Evolutionary conservation across 2,329 filamentous ascomycete genomes (phyloP), one percentile per base, ranked within the genome.

Genomic region (Fusarium sororula): DNA sequence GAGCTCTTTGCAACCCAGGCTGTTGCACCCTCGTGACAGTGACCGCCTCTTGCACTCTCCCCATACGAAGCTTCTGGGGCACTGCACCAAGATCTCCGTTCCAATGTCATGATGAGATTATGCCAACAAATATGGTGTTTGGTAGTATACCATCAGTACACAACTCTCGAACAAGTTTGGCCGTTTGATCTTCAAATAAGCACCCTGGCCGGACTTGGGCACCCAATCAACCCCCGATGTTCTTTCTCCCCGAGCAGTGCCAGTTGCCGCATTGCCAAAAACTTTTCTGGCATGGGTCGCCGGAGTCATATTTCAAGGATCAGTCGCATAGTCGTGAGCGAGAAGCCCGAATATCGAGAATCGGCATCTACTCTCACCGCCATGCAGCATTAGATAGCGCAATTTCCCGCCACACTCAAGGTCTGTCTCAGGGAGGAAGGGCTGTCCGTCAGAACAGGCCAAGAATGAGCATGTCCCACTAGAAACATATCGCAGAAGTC

Each of bases 311-410:
- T 41, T 30, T 37, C 41, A 39, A 59, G 35, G 24, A 26, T 44
- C 42, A 56, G 32, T 35, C 30, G 26, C 37, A 47, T 26, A 39
- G 30, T 50, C n/a, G 30, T 22, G 45, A 48, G 37, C 30, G 26
- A 35, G 44, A 35, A 50, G 35, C 32, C 41, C 26, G 22, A 48
- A 57, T 53, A 37, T 35, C 42, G 30, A 74, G 58, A 54, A 42
- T 39, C n/a, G 35, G 26, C 24, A 73, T 48, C 35, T 54, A 65
- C 64, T 63, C 70, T 75, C 58, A 75, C 68, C 72, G 51, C 68
- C 55, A 70, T 63, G 28, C 28, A 50, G 39, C 61, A 41, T 68
- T 55, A 42, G 57, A 41, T 58, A 67, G 50, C 38, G 55, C 57
- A 69, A 70, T 63, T 63, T 70, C 64, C 57, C 47, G 70, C 65